These are phyloP conservation scores for Gymnopilus dilepis DNA, from an alignment of 768 basidiomycete species.

Conservation along the genomic window DNA sequence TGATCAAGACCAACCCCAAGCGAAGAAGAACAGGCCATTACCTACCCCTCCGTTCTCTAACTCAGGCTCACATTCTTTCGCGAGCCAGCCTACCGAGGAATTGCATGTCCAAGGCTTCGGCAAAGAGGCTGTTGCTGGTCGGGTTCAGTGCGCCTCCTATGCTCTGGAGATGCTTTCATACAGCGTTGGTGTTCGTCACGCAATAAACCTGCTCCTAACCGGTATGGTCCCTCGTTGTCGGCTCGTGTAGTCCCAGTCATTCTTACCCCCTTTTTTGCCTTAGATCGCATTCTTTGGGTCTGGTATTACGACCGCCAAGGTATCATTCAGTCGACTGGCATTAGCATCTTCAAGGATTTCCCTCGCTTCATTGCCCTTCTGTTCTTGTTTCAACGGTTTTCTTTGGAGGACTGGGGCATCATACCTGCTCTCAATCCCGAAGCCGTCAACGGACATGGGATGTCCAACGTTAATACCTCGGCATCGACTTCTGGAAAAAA, in stretches of 20 bases:
- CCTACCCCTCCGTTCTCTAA: not conserved
- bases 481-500: too few species aligned
- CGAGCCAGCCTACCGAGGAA: not conserved
- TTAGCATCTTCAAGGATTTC: slow-evolving; percentile 30
- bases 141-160: slow-evolving; percentile 15
- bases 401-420: slow-evolving; percentile 29
- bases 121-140: not conserved
- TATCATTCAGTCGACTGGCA: slow-evolving; percentile 27
- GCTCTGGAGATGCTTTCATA: slow-evolving; percentile 20
- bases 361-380: slow-evolving; percentile 32
- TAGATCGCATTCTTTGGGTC: slow-evolving; percentile 27
- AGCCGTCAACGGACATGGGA: not conserved
- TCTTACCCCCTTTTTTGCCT: not conserved
- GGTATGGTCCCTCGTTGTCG: slow-evolving; percentile 12
- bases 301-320: slow-evolving; percentile 33
- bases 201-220: slow-evolving; percentile 17
- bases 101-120: not conserved
- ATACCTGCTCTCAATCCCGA: slow-evolving; percentile 12
- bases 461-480: too few species aligned
- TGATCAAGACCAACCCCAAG: not conserved
- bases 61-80: not conserved
- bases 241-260: not conserved
- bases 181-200: slow-evolving; percentile 12
- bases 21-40: not conserved
- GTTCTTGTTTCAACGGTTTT: slow-evolving; percentile 30